A percentile compares a stretch with the other conserved stretches of the same genome.
Conservation (phyloP, 202 grass and related monocot species). For the Zizania palustris region DNA sequence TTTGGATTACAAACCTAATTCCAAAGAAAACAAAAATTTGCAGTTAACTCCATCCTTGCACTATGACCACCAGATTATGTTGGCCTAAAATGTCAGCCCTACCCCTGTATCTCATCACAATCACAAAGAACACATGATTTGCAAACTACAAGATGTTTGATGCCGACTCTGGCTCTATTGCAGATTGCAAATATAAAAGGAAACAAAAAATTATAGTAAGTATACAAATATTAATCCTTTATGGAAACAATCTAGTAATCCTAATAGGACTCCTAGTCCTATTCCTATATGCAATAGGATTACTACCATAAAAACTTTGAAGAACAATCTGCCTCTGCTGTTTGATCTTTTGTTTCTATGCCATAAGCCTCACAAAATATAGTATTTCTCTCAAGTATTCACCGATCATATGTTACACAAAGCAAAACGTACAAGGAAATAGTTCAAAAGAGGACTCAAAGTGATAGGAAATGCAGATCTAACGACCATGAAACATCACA, state of each 20-base stretch:
- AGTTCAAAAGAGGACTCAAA: neutral
- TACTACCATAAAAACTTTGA: too few species aligned
- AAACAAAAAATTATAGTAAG: too few species aligned
- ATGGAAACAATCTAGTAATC: too few species aligned
- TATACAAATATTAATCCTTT: too few species aligned
- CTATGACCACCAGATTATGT: neutral
- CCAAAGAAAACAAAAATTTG: neutral
- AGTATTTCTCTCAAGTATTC: neutral
- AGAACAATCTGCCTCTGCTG: neutral
- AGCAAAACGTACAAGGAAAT: neutral
- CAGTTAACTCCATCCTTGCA: neutral
- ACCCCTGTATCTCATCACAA: too few species aligned
- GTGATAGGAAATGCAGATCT: conserved; percentile 3
- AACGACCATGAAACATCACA: neutral
- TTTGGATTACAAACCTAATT: neutral
- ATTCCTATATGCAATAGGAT: too few species aligned
- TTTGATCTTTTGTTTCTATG: neutral
- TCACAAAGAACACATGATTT: too few species aligned
- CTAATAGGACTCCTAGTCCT: too few species aligned
- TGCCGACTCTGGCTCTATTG: too few species aligned
- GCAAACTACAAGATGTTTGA: too few species aligned
- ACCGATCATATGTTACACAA: neutral
- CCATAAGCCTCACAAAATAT: neutral
- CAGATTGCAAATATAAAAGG: too few species aligned
- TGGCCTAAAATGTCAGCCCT: neutral